These are phyloP conservation scores for Lolium multiflorum DNA, from an alignment of 176 grass and related monocot genomes.

Conservation along the genomic window DNA sequence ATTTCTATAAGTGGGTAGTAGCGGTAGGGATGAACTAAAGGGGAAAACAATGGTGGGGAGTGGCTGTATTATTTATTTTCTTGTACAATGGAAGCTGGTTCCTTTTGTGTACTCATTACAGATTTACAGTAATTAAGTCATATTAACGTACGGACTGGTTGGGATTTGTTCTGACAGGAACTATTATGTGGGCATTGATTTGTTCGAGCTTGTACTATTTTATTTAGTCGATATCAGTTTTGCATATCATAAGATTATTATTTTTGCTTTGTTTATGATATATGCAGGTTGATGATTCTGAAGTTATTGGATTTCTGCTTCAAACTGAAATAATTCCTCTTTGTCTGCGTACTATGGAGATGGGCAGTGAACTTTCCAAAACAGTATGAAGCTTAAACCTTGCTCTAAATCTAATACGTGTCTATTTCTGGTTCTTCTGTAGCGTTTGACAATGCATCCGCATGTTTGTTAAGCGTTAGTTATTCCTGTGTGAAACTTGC, in stretches of 20 bases:
- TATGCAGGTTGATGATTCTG: slow-evolving; percentile 82
- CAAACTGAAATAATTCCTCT: slow-evolving; percentile 87
- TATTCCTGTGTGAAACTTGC: slow-evolving; percentile 4
- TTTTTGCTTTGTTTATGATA: slow-evolving; percentile 5
- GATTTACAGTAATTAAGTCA: neutral
- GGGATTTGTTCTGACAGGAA: slow-evolving; percentile 13
- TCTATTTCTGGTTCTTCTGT: slow-evolving; percentile 16
- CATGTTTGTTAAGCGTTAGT: neutral
- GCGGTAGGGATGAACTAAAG: neutral
- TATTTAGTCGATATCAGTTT: neutral
- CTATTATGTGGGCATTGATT: neutral
- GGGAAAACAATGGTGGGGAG: neutral
- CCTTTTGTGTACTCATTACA: slow-evolving; percentile 16
- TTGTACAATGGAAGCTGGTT: neutral
- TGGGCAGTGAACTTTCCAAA: slow-evolving; percentile 95
- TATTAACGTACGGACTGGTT: slow-evolving; percentile 18
- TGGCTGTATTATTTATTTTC: neutral
- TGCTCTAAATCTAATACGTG: neutral
- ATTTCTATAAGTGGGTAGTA: too few relatives aligned
- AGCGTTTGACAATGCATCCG: neutral
- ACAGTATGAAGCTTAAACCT: slow-evolving; percentile 51
- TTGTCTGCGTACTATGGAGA: slow-evolving; percentile 88
- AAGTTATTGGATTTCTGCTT: slow-evolving; percentile 82
- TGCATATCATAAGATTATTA: neutral
- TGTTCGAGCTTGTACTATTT: slow-evolving; percentile 23